Evolutionary conservation across 768 basidiomycete genomes (phyloP), one percentile per base, ranked within the genome.

Genomic region (Kwoniella sp.): DNA sequence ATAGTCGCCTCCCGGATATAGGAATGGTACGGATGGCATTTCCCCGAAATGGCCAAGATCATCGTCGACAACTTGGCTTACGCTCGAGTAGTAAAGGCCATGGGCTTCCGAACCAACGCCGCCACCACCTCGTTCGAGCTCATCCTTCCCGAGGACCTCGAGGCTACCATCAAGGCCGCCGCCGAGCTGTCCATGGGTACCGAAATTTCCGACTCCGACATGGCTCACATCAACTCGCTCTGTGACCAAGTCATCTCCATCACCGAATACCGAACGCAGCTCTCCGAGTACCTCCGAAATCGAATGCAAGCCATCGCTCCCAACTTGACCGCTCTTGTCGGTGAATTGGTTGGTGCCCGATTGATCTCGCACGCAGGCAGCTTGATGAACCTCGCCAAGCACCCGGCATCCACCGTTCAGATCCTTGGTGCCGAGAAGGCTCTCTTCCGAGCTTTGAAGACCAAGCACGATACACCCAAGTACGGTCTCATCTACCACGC

Each of bases 11-110:
- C n/a, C n/a, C n/a, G n/a, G n/a, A n/a, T n/a, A n/a, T 17, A 96
- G 95, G 96, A 99, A 86, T 99, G 96, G 96, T 99, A 99, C 75
- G 96, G 96, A 38, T 99, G 96, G 96, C 96, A 99, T 84, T 99
- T 99, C 86, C 96, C 96, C 4, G 96, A 99, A 82, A 91, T 99
- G 90, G 90, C 89, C 65, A 98, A 97, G 84, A 98, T 99, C 79
- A 90, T 99, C 71, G 87, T 89, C 65, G 96, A 99, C 84, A 99
- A 96, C 82, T 83, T 94, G 65, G 94, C 95, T 22, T 98, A 98
- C 80, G 94, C 96, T 66, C 96, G 93, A 83, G 89, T 90, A 63
- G 87, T 99, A 73, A 90, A 89, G 61, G 82, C 85, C 34, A 95
- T 99, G 94, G 96, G 93, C 65, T 93, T 97, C 86, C 91, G 96